phyloP scores from a whole-genome alignment of 208 protist species.

The Wallacemonas sp. region DNA sequence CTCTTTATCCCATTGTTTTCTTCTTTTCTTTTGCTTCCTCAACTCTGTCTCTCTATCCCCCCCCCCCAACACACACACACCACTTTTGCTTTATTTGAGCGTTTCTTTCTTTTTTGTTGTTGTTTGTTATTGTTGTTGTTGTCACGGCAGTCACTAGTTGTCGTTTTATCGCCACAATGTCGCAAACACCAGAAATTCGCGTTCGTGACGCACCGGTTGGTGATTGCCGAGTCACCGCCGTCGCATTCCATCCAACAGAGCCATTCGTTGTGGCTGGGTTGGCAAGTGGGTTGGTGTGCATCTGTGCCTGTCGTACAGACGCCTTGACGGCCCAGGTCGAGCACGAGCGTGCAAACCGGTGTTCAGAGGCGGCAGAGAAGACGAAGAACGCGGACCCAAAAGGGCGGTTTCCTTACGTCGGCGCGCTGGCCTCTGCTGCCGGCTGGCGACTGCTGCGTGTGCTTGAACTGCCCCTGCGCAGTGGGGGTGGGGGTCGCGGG shows the following conservation, averaged over 20 bases:
- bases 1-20: conserved; percentile 4
- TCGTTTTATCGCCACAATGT: no score
- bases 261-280: conserved; percentile 30
- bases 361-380: not conserved
- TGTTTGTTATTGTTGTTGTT: no score
- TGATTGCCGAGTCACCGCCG: conserved; percentile 23
- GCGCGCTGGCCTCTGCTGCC: not conserved
- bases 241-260: conserved; percentile 39
- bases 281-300: conserved; percentile 28
- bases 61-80: no score
- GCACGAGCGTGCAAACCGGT: conserved; percentile 18
- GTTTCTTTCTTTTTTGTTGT: conserved; percentile 9
- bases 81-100: conserved; percentile 2
- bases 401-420: not conserved
- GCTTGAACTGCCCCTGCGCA: not conserved
- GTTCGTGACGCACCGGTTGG: not conserved
- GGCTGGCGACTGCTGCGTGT: conserved; percentile 11
- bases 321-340: conserved; percentile 31
- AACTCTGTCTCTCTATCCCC: not conserved
- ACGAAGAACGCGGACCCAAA: not conserved
- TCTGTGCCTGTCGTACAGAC: conserved; percentile 30
- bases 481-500: no score
- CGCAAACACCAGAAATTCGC: not conserved
- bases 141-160: no score
- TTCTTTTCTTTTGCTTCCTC: conserved; percentile 6